A percentile compares a stretch with the other conserved stretches of the same genome.
These are phyloP conservation scores for Boehmeria nivea DNA, from an alignment of 306 rosid genomes.

Conservation along the genomic window DNA sequence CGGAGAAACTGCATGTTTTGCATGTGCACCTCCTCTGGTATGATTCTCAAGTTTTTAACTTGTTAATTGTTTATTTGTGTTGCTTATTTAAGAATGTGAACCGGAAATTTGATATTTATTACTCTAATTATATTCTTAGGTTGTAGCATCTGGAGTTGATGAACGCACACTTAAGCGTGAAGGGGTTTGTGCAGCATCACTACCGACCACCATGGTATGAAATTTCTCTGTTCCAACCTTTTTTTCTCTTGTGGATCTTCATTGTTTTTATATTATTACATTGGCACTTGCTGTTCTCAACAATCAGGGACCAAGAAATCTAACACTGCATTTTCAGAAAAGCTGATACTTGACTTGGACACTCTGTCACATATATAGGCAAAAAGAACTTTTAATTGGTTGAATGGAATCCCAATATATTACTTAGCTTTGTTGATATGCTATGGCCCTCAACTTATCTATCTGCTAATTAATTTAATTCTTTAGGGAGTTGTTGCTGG, in stretches of 20 bases:
- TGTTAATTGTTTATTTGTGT: neutral
- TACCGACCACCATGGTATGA: slow-evolving; percentile 95
- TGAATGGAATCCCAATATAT: slow-evolving; percentile 10
- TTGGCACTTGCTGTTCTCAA: neutral
- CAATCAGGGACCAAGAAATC: neutral
- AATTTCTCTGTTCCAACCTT: slow-evolving; percentile 2
- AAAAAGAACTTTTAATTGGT: no score
- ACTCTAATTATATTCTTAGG: slow-evolving; percentile 38
- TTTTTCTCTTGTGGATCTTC: no score
- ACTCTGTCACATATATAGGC: no score
- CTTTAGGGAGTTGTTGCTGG: slow-evolving; percentile 95
- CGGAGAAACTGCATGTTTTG: slow-evolving; percentile 98
- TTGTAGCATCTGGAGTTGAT: slow-evolving; percentile 95
- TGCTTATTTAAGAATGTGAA: slow-evolving; percentile 19
- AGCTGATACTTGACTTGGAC: no score
- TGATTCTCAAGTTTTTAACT: slow-evolving; percentile 1
- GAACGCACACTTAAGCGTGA: slow-evolving; percentile 97
- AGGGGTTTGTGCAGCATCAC: slow-evolving; percentile 98
- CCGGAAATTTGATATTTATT: neutral
- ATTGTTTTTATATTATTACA: no score
- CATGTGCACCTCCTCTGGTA: slow-evolving; percentile 99
- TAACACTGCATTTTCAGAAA: neutral
- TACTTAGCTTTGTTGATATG: neutral
- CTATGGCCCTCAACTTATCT: neutral
- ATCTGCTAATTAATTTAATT: slow-evolving; percentile 13